These are phyloP conservation scores for Vachellia collinsii DNA, from an alignment of 306 rosid genomes.

Conservation along the genomic window DNA sequence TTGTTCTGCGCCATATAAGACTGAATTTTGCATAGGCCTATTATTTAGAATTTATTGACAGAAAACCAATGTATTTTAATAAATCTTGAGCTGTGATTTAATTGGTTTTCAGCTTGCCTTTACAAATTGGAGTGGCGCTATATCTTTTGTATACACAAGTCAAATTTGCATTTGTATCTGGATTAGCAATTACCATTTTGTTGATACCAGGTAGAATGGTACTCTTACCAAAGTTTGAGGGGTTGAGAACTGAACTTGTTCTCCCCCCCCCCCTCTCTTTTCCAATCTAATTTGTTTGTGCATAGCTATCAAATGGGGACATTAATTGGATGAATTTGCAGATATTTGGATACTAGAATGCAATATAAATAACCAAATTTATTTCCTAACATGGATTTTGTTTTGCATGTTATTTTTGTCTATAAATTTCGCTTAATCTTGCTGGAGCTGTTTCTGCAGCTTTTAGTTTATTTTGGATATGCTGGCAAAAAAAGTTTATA, in stretches of 20 bases:
- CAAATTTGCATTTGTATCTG: conserved; percentile 91
- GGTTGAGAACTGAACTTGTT: background rate
- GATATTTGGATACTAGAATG: background rate
- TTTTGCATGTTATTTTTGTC: too few relatives aligned
- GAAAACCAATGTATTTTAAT: conserved; percentile 7
- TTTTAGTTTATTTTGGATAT: background rate
- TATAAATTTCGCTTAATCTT: background rate
- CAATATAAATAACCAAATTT: background rate
- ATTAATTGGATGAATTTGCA: conserved; percentile 10
- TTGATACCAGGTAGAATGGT: conserved; percentile 85
- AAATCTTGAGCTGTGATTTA: conserved; percentile 32
- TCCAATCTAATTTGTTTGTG: conserved; percentile 16
- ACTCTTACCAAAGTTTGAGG: background rate
- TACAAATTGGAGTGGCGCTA: conserved; percentile 92
- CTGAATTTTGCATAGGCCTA: conserved; percentile 13
- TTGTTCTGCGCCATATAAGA: background rate
- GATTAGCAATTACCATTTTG: conserved; percentile 80
- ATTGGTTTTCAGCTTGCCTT: conserved; percentile 84
- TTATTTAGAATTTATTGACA: background rate
- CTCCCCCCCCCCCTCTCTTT: too few relatives aligned
- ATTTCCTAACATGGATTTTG: too few relatives aligned
- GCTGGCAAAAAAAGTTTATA: background rate
- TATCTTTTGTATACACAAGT: conserved; percentile 89
- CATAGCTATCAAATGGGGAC: background rate
- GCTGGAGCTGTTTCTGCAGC: background rate